Percentiles rank a stretch among this genome's conserved stretches.
phyloP scores from a whole-genome alignment of 305 asterid genomes.

The Ajuga reptans region DNA sequence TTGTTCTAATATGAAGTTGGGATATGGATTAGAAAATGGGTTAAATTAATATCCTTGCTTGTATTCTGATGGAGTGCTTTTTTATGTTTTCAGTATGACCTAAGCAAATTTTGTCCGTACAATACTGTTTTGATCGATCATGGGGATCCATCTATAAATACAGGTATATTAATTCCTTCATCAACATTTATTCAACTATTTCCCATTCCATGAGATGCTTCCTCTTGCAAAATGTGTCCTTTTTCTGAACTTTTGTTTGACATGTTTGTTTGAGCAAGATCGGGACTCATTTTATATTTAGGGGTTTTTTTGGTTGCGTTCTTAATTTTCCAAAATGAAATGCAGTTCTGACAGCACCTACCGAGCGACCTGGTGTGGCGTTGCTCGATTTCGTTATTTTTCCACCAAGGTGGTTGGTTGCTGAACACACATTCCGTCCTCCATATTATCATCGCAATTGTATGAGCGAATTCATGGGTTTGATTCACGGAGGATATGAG shows the following conservation, averaged over 20 bases:
- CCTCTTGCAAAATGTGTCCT: too few species aligned
- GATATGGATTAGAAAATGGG: constrained; percentile 2
- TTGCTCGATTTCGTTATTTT: constrained; percentile 93
- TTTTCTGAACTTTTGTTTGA: too few species aligned
- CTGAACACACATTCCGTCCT: constrained; percentile 95
- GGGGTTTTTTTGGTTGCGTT: neutral
- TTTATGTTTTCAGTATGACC: constrained; percentile 63
- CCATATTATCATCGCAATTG: constrained; percentile 97
- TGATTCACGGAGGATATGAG: constrained; percentile 85
- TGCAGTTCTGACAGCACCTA: constrained; percentile 95
- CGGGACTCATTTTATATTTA: neutral
- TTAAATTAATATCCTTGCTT: neutral
- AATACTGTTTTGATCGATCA: constrained; percentile 90
- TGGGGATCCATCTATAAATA: constrained; percentile 90
- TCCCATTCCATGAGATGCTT: too few species aligned
- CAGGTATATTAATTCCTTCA: constrained; percentile 40
- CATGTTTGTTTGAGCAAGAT: too few species aligned
- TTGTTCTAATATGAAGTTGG: too few species aligned
- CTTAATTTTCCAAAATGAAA: constrained; percentile 15
- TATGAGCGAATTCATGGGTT: constrained; percentile 97
- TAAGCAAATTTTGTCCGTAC: constrained; percentile 87
- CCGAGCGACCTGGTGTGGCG: constrained; percentile 84
- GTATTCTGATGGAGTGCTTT: constrained; percentile 23
- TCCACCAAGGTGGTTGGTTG: constrained; percentile 95
- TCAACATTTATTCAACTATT: neutral